Evolutionary conservation across 495 filamentous ascomycete species (phyloP), one percentile per base, ranked within the genome.

Genomic region (Penicillium soppii): DNA sequence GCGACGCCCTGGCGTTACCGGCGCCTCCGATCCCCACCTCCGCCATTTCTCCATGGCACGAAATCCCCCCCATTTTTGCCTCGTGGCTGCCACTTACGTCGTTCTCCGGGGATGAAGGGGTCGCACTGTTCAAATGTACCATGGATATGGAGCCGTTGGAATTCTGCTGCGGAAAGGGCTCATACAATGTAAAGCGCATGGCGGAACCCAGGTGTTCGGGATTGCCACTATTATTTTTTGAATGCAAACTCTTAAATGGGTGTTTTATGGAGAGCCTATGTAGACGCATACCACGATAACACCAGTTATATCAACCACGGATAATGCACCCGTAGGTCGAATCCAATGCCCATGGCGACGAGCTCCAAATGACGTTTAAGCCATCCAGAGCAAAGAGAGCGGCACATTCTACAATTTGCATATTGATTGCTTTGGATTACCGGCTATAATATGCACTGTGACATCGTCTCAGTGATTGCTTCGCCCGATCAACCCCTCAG

Each of bases 11-110:
- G 45, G 46, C 35, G 35, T 39, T 40, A 13, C 46, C 46, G 46
- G 46, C 13, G 32, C 36, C 16, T 40, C 46, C 46, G 46, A 40
- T 27, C 45, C 33, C 38, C 45, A 39, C 35, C 46, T 49, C 46
- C 36, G 19, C 36, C 36, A 40, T 40, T 29, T 49, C 36, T 41
- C 36, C 46, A 40, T 29, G n/a, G 47, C 45, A 46, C 46, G 13
- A 35, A 26, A 32, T 12, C 29, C 25, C 45, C 35, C 16, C 23
- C 30, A 8, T 26, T 36, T 38, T 32, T 49, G 26, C 47, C 37
- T 49, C 47, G 27, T 41, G 25, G 47, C 17, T 15, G 22, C 47
- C 37, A 30, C 47, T 40, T 25, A 49, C 36, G 46, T 49, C 25
- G 30, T 26, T 32, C 8, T 22, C 43, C 19, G 30, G 30, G 43